Conservation (phyloP, 345 rosid species). For the Tarenaya hassleriana region DNA sequence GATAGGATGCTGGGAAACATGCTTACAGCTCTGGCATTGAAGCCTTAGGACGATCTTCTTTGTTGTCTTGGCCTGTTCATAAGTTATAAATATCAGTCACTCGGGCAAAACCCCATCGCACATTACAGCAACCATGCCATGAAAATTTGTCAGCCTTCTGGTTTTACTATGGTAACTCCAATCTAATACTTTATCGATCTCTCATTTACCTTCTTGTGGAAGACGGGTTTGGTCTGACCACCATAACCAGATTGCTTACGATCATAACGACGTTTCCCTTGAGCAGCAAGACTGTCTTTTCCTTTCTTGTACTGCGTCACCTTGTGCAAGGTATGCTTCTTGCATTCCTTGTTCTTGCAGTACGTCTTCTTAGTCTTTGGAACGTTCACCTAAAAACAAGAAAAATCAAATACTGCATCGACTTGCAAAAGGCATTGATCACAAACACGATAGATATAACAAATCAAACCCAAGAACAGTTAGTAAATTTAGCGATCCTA, state of each 20-base stretch:
- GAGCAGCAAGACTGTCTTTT: constrained; percentile 79
- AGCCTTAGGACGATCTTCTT: constrained; percentile 88
- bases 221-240: constrained; percentile 87
- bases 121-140: too few species aligned
- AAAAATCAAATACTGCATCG: too few species aligned
- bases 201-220: constrained; percentile 94
- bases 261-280: constrained; percentile 83
- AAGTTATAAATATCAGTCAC: not conserved
- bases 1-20: constrained; percentile 70
- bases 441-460: too few species aligned
- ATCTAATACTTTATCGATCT: too few species aligned
- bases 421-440: too few species aligned
- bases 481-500: too few species aligned
- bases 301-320: constrained; percentile 90
- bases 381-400: constrained; percentile 55
- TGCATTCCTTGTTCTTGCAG: constrained; percentile 84
- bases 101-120: too few species aligned
- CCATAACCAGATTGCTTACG: constrained; percentile 87
- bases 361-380: constrained; percentile 84
- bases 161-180: too few species aligned
- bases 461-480: too few species aligned
- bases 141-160: too few species aligned
- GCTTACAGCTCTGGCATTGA: constrained; percentile 86
- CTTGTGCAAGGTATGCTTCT: constrained; percentile 84
- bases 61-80: constrained; percentile 73